A percentile compares a stretch with the other conserved stretches of the same genome.
Evolutionary conservation across 2,329 filamentous ascomycete species (phyloP).

Genomic region (Xylaria sp.): DNA sequence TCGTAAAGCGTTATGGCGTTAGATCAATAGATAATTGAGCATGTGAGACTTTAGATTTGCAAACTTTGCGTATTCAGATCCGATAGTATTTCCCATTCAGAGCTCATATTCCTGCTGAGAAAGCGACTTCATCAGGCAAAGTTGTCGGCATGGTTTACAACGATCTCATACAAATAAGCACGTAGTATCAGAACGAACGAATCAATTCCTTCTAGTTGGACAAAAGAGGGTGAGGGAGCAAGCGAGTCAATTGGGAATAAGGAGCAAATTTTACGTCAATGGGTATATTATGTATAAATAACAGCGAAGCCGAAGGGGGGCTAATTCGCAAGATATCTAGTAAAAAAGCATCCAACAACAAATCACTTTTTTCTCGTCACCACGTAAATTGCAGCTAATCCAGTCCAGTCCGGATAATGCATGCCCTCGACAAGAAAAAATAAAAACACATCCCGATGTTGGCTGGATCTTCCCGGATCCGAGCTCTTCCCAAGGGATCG

Average conservation of each 20-base stretch:
- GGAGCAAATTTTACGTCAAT: conserved; percentile 29
- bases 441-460: conserved; percentile 13
- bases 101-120: no score
- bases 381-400: conserved; percentile 19
- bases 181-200: no score
- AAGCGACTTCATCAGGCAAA: no score
- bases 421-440: conserved; percentile 8
- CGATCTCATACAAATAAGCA: no score
- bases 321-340: conserved; percentile 37
- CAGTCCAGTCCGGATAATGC: conserved; percentile 12
- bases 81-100: no score
- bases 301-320: conserved; percentile 28
- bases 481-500: conserved; percentile 5
- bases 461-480: conserved; percentile 24
- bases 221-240: no score
- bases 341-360: conserved; percentile 25
- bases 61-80: no score
- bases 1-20: neutral
- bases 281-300: conserved; percentile 45
- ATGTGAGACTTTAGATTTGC: neutral
- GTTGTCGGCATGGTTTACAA: no score
- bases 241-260: no score
- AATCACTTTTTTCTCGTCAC: conserved; percentile 35
- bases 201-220: no score
- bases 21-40: conserved; percentile 6